phyloP scores from a whole-genome alignment of 768 basidiomycete species.

The Filobasidium wieringae region DNA sequence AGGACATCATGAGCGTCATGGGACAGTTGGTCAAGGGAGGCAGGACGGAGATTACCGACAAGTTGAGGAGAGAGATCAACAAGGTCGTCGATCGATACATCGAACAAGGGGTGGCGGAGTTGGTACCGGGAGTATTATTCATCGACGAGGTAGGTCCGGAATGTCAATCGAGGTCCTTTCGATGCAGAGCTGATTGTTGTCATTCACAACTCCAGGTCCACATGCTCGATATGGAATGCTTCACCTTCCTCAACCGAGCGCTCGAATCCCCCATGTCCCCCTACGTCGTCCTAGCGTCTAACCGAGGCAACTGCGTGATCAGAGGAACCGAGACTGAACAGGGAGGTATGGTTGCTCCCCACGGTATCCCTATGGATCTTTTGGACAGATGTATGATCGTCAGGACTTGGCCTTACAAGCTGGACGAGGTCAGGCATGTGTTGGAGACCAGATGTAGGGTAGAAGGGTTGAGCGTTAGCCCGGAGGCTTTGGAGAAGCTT shows the following conservation, averaged over 20 bases:
- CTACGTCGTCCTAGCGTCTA: slow-evolving; percentile 92
- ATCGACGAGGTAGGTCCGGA: slow-evolving; percentile 74
- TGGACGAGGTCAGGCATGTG: slow-evolving; percentile 74
- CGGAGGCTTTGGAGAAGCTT: slow-evolving; percentile 65
- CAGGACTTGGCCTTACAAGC: slow-evolving; percentile 70
- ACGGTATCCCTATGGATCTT: slow-evolving; percentile 86
- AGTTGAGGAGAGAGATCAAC: slow-evolving; percentile 87
- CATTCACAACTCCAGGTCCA: slow-evolving; percentile 57
- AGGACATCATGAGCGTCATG: slow-evolving; percentile 99
- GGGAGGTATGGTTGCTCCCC: slow-evolving; percentile 70
- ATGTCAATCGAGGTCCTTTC: neutral
- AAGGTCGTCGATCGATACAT: slow-evolving; percentile 95
- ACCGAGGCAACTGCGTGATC: slow-evolving; percentile 81
- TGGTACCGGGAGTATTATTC: slow-evolving; percentile 94
- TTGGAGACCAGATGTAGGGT: slow-evolving; percentile 73
- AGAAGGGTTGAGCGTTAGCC: slow-evolving; percentile 66
- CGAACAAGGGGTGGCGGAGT: slow-evolving; percentile 94
- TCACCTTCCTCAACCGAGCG: slow-evolving; percentile 92
- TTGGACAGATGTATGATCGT: slow-evolving; percentile 94
- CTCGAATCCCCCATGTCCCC: slow-evolving; percentile 95
- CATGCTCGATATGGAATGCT: slow-evolving; percentile 99
- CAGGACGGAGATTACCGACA: slow-evolving; percentile 93
- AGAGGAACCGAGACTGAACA: slow-evolving; percentile 61
- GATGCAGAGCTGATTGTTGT: neutral
- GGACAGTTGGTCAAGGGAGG: slow-evolving; percentile 74